phyloP scores from a whole-genome alignment of 768 basidiomycete genomes.

The Suillus americanus region DNA sequence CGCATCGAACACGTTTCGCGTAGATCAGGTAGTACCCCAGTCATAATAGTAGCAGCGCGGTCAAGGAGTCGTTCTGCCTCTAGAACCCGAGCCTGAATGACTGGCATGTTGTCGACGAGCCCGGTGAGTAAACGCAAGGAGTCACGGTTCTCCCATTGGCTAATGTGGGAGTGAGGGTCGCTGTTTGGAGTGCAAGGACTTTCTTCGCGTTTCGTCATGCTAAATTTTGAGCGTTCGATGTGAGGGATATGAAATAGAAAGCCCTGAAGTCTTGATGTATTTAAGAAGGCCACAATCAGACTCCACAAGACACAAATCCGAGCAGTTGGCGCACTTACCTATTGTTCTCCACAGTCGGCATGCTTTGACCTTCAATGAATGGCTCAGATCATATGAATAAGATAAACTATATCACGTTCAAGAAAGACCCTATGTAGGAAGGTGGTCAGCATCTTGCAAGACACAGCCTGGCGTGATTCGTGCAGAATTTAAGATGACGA shows the following conservation, averaged over 20 bases:
- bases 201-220: neutral
- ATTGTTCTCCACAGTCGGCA: neutral
- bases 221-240: neutral
- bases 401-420: neutral
- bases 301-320: neutral
- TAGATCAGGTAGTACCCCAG: conserved; percentile 16
- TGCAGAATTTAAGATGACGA: neutral
- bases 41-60: conserved; percentile 16
- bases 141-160: conserved; percentile 26
- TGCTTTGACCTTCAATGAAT: neutral
- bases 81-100: conserved; percentile 19
- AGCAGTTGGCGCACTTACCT: neutral
- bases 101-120: conserved; percentile 21
- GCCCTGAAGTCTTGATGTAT: neutral
- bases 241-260: neutral
- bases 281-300: neutral
- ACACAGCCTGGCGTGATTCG: neutral
- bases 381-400: neutral
- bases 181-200: neutral
- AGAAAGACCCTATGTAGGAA: neutral
- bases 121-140: conserved; percentile 26
- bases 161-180: conserved; percentile 12
- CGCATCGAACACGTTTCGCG: conserved; percentile 23
- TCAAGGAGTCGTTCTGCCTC: conserved; percentile 20
- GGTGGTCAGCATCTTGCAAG: neutral